Base-by-base conservation (phyloP, 208 protist species). In the Trypanosoma rangeli region DNA sequence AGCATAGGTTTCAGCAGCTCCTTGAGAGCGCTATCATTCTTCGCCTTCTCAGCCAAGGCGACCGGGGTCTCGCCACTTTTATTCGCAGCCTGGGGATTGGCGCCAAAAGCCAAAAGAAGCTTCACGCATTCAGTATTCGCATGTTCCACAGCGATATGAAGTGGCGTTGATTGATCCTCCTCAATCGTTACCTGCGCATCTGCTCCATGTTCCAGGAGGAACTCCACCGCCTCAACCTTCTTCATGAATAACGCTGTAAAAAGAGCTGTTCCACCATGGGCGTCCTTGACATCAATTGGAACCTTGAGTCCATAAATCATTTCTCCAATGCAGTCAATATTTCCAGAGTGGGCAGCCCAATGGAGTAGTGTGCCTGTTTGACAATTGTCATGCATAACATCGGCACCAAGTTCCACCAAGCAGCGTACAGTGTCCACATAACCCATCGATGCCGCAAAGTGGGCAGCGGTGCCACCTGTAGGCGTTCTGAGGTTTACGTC, bases 221-320 rank as follows among this genome's bases (percentile, higher is more conserved):
- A 97, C 67, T 90, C 79, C 5, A 86, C 85, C 29, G 80, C 77
- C 72, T 90, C 86, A 42, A 77, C 70, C 57, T 92, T 81, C 57
- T 93, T 84, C 84, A 93, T 89, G 66, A 87, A 91, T n/a, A 94
- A 68, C 3, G 92, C 92, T 15, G 87, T 93, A 68, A 97, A 86
- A 13, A 97, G 83, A 0, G 92, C 74, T 22, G 89, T 92, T 49
- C 89, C 92, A 49, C 92, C 92, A 80, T 94, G 84, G 64, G 78
- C 74, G 71, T 97, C 92, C 10, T 65, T 64, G 0, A 75, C 72
- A 64, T 97, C 73, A 29, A 97, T 79, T 4, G 85, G 84, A 53
- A 97, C 77, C 29, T 83, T 80, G 35, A 89, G 85, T 55, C 94
- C 81, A 76, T 97, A 94, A 55, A 97, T 46, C 65, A 94, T 82